phyloP scores from a whole-genome alignment of 306 rosid species.

The Myrica gale region DNA sequence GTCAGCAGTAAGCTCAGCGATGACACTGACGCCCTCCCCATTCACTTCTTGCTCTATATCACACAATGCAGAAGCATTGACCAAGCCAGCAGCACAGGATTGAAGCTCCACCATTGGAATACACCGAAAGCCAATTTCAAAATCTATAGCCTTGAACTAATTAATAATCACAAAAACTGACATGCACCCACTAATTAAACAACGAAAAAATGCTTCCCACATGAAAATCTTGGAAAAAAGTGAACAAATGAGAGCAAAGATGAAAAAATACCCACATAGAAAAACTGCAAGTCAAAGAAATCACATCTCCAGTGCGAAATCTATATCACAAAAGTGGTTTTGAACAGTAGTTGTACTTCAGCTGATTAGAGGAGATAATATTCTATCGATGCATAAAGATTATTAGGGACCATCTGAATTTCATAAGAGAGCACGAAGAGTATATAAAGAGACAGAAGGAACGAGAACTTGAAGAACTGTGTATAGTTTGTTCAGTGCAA shows the following conservation, averaged over 20 bases:
- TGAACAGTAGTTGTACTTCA: conserved; percentile 6
- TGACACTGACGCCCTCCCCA: conserved; percentile 42
- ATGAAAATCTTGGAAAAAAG: conserved; percentile 13
- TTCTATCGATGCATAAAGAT: conserved; percentile 13
- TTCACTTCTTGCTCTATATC: conserved; percentile 55
- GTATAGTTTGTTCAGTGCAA: conserved; percentile 10
- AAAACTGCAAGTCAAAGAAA: conserved; percentile 8
- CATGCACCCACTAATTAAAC: conserved; percentile 8
- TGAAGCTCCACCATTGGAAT: conserved; percentile 60
- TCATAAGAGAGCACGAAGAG: neutral
- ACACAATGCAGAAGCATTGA: conserved; percentile 53
- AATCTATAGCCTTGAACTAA: conserved; percentile 7
- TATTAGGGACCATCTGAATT: neutral
- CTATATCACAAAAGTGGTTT: neutral
- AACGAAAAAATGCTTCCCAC: conserved; percentile 20
- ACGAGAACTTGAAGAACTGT: neutral
- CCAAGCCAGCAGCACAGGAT: conserved; percentile 55
- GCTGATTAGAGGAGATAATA: conserved; percentile 8
- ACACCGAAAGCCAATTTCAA: conserved; percentile 20
- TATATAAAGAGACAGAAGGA: neutral
- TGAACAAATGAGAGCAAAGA: conserved; percentile 4
- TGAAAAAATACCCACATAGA: conserved; percentile 1
- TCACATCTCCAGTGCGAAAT: conserved; percentile 1
- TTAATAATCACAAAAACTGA: conserved; percentile 1
- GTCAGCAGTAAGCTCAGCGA: conserved; percentile 63